phyloP scores from a whole-genome alignment of 129 eudicot genomes.

The Silybum marianum region DNA sequence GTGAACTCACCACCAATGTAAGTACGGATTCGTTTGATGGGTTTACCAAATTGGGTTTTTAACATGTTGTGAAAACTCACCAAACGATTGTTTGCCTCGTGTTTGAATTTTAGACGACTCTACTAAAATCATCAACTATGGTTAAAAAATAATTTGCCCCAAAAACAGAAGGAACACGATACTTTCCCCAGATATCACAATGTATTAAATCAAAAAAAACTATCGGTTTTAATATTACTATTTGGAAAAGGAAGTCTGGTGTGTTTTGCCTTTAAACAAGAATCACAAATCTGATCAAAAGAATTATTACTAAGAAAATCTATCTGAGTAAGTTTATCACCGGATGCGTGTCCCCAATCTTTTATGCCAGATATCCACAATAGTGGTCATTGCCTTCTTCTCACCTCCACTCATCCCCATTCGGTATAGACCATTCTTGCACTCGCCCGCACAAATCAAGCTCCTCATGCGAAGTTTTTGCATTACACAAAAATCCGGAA shows the following conservation, averaged over 20 bases:
- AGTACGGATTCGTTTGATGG: neutral
- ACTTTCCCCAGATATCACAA: constrained; percentile 24
- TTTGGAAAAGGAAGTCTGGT: neutral
- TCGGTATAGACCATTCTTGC: no score
- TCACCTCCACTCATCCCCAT: no score
- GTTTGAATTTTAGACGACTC: neutral
- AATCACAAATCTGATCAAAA: neutral
- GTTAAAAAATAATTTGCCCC: constrained; percentile 10
- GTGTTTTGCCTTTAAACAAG: neutral
- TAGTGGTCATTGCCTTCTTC: no score
- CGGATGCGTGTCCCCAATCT: neutral
- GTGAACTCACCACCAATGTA: neutral
- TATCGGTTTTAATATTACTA: neutral
- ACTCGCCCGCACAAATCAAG: no score
- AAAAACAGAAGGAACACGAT: neutral
- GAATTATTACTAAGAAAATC: neutral
- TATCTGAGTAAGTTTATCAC: constrained; percentile 2
- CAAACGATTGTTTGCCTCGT: neutral
- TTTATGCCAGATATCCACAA: no score
- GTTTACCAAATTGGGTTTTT: neutral
- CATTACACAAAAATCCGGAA: no score
- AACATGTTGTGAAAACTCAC: neutral
- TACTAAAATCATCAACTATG: constrained; percentile 15
- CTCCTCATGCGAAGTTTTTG: no score
- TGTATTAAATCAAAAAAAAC: neutral